Evolutionary conservation across 305 asterid species (phyloP), one percentile per base, ranked within the genome.

Genomic region (Fraxinus xanthoxyloides): DNA sequence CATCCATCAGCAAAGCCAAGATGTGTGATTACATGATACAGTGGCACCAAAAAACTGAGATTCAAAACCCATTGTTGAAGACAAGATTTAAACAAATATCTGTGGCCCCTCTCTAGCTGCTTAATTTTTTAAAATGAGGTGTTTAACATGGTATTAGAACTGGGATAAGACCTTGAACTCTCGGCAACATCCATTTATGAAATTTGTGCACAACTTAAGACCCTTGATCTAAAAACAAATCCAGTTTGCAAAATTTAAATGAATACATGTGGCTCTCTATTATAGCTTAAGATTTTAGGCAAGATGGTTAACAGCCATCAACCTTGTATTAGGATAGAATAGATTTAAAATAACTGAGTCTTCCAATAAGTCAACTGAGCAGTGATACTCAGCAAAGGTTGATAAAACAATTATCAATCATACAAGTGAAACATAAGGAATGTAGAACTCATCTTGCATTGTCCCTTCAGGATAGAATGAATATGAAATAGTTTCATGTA

Each of bases 301-400:
- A 15, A 70, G 43, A 17, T 15, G 24, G 24, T 30, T 70, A 30
- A 70, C 23, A 70, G 23, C 43, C 75, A 63, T 24, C 34, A 31
- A 31, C 75, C 30, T 15, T 70, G 75, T 26, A 67, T 67, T 13
- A 67, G 74, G 74, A 70, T 15, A 32, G 21, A 70, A 70, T 31
- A 70, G 17, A 30, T 70, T 30, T 31, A 15, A 70, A 70, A 31
- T 30, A 30, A 70, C 75, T 2, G 23, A 70, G 75, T 70, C 17
- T 76, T 77, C 82, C 83, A 35, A 21, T 6, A 75, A 80, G 19
- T 35, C 46, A 74, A 61, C 21, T 35, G 17, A 23, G 65, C 63
- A 78, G 78, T 46, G 15, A 61, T n/a, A 46, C 77, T 70, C 80
- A 31, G 81, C 54, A 23, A 76, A 59, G 69, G 72, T 67, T 79